These are phyloP conservation scores for Aspergillus sp. DNA, from an alignment of 2,329 filamentous ascomycete species.

Conservation along the genomic window DNA sequence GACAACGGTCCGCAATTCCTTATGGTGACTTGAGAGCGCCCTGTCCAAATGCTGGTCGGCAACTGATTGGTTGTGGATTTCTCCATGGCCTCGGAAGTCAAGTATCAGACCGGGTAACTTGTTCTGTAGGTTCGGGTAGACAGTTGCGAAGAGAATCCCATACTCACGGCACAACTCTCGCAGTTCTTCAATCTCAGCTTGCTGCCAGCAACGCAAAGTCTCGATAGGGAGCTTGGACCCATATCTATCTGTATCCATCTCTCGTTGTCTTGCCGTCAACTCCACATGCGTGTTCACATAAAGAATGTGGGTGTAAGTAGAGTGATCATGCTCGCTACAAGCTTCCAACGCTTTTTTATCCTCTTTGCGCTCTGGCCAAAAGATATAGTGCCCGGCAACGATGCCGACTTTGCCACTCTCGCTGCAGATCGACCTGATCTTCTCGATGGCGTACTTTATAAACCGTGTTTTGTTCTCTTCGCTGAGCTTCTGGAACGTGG, in stretches of 20 bases:
- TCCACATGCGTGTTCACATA: conserved; percentile 51
- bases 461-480: background rate
- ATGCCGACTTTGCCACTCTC: conserved; percentile 36
- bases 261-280: conserved; percentile 39
- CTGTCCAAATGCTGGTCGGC: conserved; percentile 30
- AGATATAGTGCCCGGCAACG: conserved; percentile 59
- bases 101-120: background rate
- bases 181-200: background rate
- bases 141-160: background rate
- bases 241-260: conserved; percentile 31
- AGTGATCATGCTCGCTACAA: conserved; percentile 46
- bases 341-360: background rate
- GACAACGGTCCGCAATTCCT: conserved; percentile 46
- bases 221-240: conserved; percentile 22
- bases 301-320: conserved; percentile 58
- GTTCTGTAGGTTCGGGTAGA: background rate
- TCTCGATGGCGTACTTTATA: background rate
- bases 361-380: conserved; percentile 41
- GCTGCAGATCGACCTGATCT: background rate
- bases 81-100: conserved; percentile 42
- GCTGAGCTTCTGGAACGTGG: background rate
- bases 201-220: conserved; percentile 27
- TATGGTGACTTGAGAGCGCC: conserved; percentile 22
- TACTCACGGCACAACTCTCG: background rate
- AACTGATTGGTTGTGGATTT: conserved; percentile 39